Base-by-base conservation (phyloP, 176 grass and related monocot genomes). In the Avena insularis region DNA sequence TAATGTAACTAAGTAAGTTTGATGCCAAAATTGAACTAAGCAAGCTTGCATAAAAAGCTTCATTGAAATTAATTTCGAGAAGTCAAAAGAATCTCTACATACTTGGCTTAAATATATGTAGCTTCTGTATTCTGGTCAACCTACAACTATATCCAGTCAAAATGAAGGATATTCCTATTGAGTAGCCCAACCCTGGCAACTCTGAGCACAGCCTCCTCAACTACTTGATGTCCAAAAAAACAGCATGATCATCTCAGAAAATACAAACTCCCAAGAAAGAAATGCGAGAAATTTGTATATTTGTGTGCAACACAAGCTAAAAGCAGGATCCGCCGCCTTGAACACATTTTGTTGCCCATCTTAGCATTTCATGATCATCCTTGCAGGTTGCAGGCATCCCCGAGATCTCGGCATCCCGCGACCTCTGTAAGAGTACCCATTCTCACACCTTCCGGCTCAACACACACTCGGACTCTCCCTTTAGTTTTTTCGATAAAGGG, bases 131-230 rank as follows among this genome's bases (percentile, higher is more conserved):
- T 78, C 16, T 57, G 17, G 17, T 78, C 51, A 78, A 58, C 31
- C 5, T 38, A 78, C 53, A 78, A 58, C 36, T 29, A 53, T 78
- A 55, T 21, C 19, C 31, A 58, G 33, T 58, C 17, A 78, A 78
- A 78, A 58, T 40, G 17, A 58, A 58, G 75, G 57, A 78, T 40
- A 10, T 11, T 78, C 53, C 29, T n/a, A 78, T 53, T 29, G 36
- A 78, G 51, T 16, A 57, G 4, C 14, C 43, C 4, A 14, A 65
- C 61, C 15, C 45, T 35, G 10, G 47, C 45, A 67, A 66, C 45
- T 81, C 64, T 66, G 43, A 81, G 60, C 79, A 81, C 43, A 65
- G 60, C 21, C 8, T 80, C 58, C 78, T 29, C 58, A 80, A 47
- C 60, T 27, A 74, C 67, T 43, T 69, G 66, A 73, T 73, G 70